Percentiles rank a stretch among this genome's conserved stretches.
phyloP scores from a whole-genome alignment of 2,329 filamentous ascomycete genomes.

The Monilinia fructigena region DNA sequence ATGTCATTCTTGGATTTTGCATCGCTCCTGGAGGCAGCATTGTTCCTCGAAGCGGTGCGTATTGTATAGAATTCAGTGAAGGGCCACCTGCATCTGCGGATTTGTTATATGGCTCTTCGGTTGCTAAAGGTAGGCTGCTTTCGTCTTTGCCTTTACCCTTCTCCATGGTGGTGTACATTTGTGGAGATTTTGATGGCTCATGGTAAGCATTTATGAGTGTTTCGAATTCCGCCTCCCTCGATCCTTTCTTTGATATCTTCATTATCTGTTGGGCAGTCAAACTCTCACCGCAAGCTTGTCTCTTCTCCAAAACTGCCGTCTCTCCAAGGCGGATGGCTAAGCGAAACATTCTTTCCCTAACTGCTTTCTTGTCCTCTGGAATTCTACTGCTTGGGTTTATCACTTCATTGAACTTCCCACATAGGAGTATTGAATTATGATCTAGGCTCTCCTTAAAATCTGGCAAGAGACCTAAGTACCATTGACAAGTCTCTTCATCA shows the following conservation, averaged over 20 bases:
- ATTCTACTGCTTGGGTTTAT: neutral
- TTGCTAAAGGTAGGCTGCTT: no score
- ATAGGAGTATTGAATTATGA: neutral
- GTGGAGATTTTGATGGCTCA: no score
- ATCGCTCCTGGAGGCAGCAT: no score
- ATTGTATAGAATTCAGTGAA: no score
- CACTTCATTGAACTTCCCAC: neutral
- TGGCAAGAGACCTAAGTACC: neutral
- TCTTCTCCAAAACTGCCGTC: neutral
- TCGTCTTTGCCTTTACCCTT: no score
- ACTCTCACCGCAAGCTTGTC: neutral
- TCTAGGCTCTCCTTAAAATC: neutral
- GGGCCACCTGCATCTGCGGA: no score
- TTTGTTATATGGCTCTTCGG: no score
- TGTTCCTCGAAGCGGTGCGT: no score
- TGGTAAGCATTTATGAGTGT: neutral
- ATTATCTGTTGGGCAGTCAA: neutral
- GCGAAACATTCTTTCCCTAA: neutral
- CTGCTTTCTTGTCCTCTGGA: neutral
- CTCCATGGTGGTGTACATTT: no score
- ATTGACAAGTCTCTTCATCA: neutral
- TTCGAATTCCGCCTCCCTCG: neutral
- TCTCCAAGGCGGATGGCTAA: neutral
- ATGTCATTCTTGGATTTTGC: neutral
- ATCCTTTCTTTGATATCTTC: neutral